Evolutionary conservation across 2,329 filamentous ascomycete genomes (phyloP), one percentile per base, ranked within the genome.

Genomic region (Aspergillus awamori): DNA sequence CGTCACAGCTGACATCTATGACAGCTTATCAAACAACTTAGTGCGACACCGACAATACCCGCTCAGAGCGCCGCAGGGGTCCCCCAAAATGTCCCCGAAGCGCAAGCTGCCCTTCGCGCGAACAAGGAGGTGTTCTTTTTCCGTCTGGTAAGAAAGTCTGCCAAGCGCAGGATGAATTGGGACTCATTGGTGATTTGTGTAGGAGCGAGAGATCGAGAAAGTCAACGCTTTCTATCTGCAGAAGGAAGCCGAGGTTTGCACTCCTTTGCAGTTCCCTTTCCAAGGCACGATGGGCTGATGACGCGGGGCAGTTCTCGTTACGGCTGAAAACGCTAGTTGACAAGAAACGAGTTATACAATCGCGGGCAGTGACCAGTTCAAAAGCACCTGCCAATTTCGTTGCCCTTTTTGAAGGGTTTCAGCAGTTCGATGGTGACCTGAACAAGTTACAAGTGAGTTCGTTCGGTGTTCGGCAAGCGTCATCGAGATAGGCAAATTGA

Each of bases 51-150:
- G 53, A 89, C 89, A 33, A 86, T 97, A 65, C 86, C 86, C 60
- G 87, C 94, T 28, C 91, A 94, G 76, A 88, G 89, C 80, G 89
- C 76, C n/a, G 65, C 73, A 47, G 69, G 72, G 43, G 67, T 73
- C 22, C 70, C 75, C 60, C 74, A 79, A 65, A 80, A 83, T 63
- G 70, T 77, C 39, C 76, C 82, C 62, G 93, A 97, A 76, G 88
- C 93, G n/a, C 93, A 96, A 79, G 88, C 89, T 53, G 90, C 93
- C 49, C 83, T 98, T 53, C 93, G 97, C 78, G 95, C 94, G 60
- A 99, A 99, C 81, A 97, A 96, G 80, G 94, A 94, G 59, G 96
- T 94, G 10, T 99, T 99, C 80, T 99, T 99, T 84, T 98, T 98
- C 77, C 91, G 95, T 78, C 83, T 99, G 78, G 93, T 97, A 86